These are phyloP conservation scores for Ilex asprella DNA, from an alignment of 257 asterid species.

Conservation along the genomic window DNA sequence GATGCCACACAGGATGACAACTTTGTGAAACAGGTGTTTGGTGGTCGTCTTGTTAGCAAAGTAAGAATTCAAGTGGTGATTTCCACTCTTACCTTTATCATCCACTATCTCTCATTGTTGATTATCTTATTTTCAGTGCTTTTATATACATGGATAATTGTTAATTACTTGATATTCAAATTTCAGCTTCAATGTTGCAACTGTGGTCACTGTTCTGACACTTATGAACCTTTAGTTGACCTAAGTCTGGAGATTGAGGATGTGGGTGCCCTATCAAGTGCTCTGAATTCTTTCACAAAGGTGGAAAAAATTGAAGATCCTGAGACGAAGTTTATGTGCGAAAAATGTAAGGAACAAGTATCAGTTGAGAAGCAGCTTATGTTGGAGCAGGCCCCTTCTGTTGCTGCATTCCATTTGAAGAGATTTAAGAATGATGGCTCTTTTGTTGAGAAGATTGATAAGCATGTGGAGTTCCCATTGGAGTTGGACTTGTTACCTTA, in stretches of 20 bases:
- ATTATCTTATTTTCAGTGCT: too few relatives aligned
- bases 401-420: conserved; percentile 78
- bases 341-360: conserved; percentile 70
- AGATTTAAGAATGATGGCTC: conserved; percentile 81
- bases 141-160: too few relatives aligned
- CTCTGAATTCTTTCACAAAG: conserved; percentile 84
- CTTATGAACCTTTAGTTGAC: conserved; percentile 77
- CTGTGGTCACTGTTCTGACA: conserved; percentile 76
- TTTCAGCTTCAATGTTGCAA: conserved; percentile 84
- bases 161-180: not conserved
- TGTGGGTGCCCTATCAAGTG: conserved; percentile 42
- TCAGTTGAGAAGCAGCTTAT: conserved; percentile 70
- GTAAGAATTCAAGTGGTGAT: conserved; percentile 26
- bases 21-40: conserved; percentile 65
- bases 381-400: conserved; percentile 62
- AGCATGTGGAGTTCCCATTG: conserved; percentile 62
- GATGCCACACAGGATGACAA: conserved; percentile 22
- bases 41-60: conserved; percentile 74
- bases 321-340: conserved; percentile 77
- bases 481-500: conserved; percentile 67
- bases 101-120: too few relatives aligned
- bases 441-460: conserved; percentile 74
- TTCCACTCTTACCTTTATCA: too few relatives aligned
- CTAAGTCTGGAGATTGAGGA: conserved; percentile 88
- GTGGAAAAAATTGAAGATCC: conserved; percentile 77